These are phyloP conservation scores for Psilocybe azurescens DNA, from an alignment of 768 basidiomycete genomes.

Conservation along the genomic window DNA sequence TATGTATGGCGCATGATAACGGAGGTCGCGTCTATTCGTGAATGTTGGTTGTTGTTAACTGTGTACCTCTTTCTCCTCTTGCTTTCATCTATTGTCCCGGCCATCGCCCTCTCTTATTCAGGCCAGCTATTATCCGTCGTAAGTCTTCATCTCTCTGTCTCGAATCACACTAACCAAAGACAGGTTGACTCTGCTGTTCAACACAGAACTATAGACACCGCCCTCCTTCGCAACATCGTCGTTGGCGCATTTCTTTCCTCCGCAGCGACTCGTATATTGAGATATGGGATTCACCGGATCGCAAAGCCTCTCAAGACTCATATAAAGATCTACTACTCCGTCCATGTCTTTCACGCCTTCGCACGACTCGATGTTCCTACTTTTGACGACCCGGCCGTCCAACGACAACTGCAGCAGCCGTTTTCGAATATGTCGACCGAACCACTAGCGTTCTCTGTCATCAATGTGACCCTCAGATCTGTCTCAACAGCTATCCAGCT, in stretches of 20 bases:
- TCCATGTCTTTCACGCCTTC: conserved; percentile 69
- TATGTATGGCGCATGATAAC: conserved; percentile 71
- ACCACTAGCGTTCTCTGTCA: conserved; percentile 61
- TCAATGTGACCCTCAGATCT: conserved; percentile 49
- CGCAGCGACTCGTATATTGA: conserved; percentile 49
- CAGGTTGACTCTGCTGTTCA: conserved; percentile 72
- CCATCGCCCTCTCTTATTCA: conserved; percentile 70
- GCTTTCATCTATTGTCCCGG: conserved; percentile 57
- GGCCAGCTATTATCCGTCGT: conserved; percentile 71
- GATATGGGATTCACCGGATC: conserved; percentile 42
- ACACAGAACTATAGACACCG: conserved; percentile 60
- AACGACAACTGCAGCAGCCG: conserved; percentile 59
- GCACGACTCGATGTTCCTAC: conserved; percentile 80
- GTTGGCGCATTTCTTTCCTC: conserved; percentile 61
- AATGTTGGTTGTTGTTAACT: conserved; percentile 53
- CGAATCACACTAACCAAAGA: not conserved
- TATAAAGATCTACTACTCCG: conserved; percentile 66
- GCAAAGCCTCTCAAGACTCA: conserved; percentile 57
- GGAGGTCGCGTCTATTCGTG: conserved; percentile 59
- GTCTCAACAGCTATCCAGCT: conserved; percentile 55
- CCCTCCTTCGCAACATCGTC: conserved; percentile 58
- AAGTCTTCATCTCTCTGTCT: conserved; percentile 26
- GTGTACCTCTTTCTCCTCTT: conserved; percentile 52
- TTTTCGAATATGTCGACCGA: conserved; percentile 34
- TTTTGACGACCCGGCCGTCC: conserved; percentile 69